These are phyloP conservation scores for Butyriboletus loyo DNA, from an alignment of 768 basidiomycete genomes.

Conservation along the genomic window DNA sequence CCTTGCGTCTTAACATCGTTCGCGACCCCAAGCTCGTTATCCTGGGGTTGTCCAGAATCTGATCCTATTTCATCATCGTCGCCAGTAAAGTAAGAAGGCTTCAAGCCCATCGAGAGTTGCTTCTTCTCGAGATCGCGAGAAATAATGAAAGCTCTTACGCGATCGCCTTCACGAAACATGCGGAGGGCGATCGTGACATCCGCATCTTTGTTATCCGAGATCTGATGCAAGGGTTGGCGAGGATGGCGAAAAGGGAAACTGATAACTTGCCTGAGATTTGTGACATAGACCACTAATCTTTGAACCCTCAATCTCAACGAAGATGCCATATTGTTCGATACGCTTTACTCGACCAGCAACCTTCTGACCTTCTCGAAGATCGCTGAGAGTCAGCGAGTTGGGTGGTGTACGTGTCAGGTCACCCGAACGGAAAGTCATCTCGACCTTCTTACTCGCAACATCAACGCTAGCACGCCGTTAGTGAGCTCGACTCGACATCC, in stretches of 20 bases:
- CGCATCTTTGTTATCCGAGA: conserved; percentile 84
- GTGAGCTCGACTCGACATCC: background rate
- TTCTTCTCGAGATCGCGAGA: conserved; percentile 73
- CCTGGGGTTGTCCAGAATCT: conserved; percentile 25
- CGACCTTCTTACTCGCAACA: conserved; percentile 69
- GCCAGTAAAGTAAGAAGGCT: conserved; percentile 80
- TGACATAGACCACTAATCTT: conserved; percentile 90
- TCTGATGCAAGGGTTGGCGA: conserved; percentile 39
- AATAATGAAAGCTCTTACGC: conserved; percentile 74
- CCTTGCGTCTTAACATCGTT: conserved; percentile 23
- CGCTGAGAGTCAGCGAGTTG: conserved; percentile 41
- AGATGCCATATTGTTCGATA: conserved; percentile 88
- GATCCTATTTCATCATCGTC: conserved; percentile 47
- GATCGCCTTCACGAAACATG: conserved; percentile 84
- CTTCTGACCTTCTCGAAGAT: conserved; percentile 77
- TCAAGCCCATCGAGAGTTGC: conserved; percentile 78
- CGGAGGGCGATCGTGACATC: conserved; percentile 75
- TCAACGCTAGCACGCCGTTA: conserved; percentile 56
- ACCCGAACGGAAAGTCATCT: conserved; percentile 83
- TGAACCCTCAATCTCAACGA: conserved; percentile 83
- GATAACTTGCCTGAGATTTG: conserved; percentile 71
- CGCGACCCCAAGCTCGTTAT: conserved; percentile 31
- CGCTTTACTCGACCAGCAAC: conserved; percentile 75
- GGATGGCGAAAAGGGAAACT: background rate
- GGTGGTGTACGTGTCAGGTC: conserved; percentile 42